Evolutionary conservation across 345 rosid species (phyloP).

Genomic region (Camelina hispida): DNA sequence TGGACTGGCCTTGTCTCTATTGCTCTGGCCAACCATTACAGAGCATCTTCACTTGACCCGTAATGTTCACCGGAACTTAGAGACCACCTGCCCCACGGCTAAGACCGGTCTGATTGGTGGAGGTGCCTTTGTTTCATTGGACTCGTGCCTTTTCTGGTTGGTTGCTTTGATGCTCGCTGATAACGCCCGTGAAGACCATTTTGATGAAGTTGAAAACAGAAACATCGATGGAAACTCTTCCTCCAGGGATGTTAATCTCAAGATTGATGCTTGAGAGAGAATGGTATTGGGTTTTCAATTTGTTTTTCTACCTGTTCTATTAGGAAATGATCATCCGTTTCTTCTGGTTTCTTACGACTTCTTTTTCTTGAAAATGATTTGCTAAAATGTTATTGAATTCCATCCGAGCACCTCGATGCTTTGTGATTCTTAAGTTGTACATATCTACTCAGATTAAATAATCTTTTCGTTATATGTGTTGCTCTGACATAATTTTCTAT

Average conservation of each 20-base stretch:
- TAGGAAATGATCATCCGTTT: slow-evolving; percentile 11
- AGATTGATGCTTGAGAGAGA: slow-evolving; percentile 41
- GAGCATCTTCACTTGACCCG: slow-evolving; percentile 71
- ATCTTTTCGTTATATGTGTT: slow-evolving; percentile 2
- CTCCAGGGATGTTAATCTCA: slow-evolving; percentile 41
- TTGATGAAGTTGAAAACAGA: slow-evolving; percentile 54
- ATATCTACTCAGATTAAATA: slow-evolving; percentile 1
- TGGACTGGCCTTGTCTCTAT: slow-evolving; percentile 62
- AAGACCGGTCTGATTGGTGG: slow-evolving; percentile 88
- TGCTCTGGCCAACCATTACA: slow-evolving; percentile 78
- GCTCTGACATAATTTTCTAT: background rate
- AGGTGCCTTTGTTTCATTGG: slow-evolving; percentile 79
- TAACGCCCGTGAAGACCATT: slow-evolving; percentile 86
- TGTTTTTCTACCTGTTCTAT: slow-evolving; percentile 3
- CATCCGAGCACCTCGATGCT: slow-evolving; percentile 1
- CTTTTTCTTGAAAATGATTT: background rate
- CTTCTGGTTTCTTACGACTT: slow-evolving; percentile 13
- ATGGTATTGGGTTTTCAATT: background rate
- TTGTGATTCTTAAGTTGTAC: slow-evolving; percentile 15
- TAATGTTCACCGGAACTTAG: slow-evolving; percentile 58
- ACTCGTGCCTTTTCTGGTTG: slow-evolving; percentile 81
- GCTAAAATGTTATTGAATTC: slow-evolving; percentile 11
- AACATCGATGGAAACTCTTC: slow-evolving; percentile 34
- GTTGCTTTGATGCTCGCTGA: slow-evolving; percentile 77
- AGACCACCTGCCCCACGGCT: slow-evolving; percentile 75